Evolutionary conservation across 768 basidiomycete species (phyloP).

Genomic region (Filobasidium wieringae): DNA sequence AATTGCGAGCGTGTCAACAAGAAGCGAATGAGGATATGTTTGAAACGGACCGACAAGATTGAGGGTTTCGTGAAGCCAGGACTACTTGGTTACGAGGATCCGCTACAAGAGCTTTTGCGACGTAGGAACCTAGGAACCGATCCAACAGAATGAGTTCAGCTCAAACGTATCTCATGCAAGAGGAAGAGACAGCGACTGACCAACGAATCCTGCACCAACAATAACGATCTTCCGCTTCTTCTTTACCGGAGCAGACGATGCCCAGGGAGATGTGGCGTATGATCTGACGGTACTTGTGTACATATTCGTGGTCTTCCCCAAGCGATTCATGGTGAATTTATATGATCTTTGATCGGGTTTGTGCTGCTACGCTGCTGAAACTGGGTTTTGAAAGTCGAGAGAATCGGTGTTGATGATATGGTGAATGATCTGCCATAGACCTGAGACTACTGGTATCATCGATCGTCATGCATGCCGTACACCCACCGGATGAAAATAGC

Average conservation of each 20-base stretch:
- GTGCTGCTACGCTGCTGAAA: not conserved
- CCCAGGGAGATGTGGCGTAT: not conserved
- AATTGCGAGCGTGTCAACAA: not conserved
- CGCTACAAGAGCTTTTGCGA: slow-evolving; percentile 48
- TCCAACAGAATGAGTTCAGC: no score
- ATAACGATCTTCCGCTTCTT: slow-evolving; percentile 40
- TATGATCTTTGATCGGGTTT: not conserved
- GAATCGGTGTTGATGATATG: not conserved
- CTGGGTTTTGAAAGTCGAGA: not conserved
- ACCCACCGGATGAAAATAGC: not conserved
- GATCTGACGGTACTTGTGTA: not conserved
- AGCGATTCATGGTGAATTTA: not conserved
- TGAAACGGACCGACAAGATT: slow-evolving; percentile 37
- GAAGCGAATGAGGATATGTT: no score
- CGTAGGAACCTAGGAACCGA: slow-evolving; percentile 57
- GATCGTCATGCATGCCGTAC: not conserved
- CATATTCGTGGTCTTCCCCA: not conserved
- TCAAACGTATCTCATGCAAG: not conserved
- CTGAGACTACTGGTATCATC: not conserved
- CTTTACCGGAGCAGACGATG: not conserved
- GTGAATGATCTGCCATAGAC: no score
- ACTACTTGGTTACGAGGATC: slow-evolving; percentile 45
- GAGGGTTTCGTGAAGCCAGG: slow-evolving; percentile 52
- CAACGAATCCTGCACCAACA: slow-evolving; percentile 49
- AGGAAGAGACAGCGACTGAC: slow-evolving; percentile 33